Percentiles rank a stretch among this genome's conserved stretches.
Evolutionary conservation across 2,329 filamentous ascomycete genomes (phyloP).

Genomic region (Lasiodiplodia gonubiensis): DNA sequence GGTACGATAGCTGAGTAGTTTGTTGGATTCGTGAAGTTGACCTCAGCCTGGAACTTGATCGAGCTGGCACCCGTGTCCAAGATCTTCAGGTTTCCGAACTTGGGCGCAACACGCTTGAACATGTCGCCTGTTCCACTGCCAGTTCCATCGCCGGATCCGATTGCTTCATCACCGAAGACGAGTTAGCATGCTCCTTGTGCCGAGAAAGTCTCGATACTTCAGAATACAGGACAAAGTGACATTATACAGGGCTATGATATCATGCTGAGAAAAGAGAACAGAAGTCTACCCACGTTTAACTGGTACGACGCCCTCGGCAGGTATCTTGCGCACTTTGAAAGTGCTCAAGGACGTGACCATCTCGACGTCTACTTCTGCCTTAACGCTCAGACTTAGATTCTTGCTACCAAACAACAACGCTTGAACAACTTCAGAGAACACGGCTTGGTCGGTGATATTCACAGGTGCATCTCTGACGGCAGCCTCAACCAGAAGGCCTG

Average conservation of each 20-base stretch:
- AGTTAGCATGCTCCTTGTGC: conserved; percentile 38
- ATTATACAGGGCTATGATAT: conserved; percentile 21
- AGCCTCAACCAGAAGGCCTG: conserved; percentile 75
- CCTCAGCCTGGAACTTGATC: conserved; percentile 70
- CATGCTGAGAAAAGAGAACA: conserved; percentile 46
- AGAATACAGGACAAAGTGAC: conserved; percentile 16
- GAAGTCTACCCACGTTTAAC: conserved; percentile 86
- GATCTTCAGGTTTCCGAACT: conserved; percentile 74
- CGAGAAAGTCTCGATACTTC: conserved; percentile 25
- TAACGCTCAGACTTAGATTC: conserved; percentile 72
- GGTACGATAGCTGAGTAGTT: conserved; percentile 84
- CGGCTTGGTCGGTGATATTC: conserved; percentile 77
- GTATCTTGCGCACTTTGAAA: conserved; percentile 81
- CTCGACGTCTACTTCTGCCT: conserved; percentile 81
- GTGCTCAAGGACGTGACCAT: conserved; percentile 81
- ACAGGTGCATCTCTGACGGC: conserved; percentile 79
- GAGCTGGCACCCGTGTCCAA: conserved; percentile 73
- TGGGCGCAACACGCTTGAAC: conserved; percentile 62
- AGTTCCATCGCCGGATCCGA: conserved; percentile 34
- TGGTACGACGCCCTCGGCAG: conserved; percentile 80
- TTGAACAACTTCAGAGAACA: conserved; percentile 82
- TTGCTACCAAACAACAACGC: conserved; percentile 76
- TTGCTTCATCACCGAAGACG: conserved; percentile 37
- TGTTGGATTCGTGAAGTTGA: conserved; percentile 91
- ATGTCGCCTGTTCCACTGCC: conserved; percentile 47